Evolutionary conservation across 352 stramenopile species (phyloP), one percentile per base, ranked within the genome.

Genomic region (Globisporangium polare): DNA sequence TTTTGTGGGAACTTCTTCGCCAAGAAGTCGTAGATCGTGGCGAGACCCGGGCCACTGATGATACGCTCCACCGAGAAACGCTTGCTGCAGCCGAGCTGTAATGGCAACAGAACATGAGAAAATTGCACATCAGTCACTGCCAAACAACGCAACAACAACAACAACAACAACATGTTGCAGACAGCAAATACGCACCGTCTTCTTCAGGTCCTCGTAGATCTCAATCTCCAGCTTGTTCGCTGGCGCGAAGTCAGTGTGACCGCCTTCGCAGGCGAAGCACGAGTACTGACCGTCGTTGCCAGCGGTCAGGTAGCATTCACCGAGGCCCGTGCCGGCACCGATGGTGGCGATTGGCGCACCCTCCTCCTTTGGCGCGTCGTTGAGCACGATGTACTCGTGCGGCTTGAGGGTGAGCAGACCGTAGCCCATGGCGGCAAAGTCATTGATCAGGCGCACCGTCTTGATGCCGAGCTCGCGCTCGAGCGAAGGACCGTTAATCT

Each of bases 341-440:
- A 99, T 96, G 56, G 93, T 98, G 49, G 90, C 96, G 59, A 98
- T 99, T 20, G 96, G 95, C 37, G 83, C 90, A 10, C 77, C 70
- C 54, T 92, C 76, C 55, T 86, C 73, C 37, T 72, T 76, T 22
- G 78, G 62, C 26, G 73, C 84, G 49, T 94, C 83, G 66, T 97
- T 93, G n/a, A 93, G 80, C 37, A 95, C 68, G 59, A 96, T 92
- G 73, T 98, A 97, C 63, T 96, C 89, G 53, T 97, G 80, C 41
- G 86, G 73, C 72, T 97, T 89, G 26, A 99, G 75, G 58, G 96
- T 98, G 4, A 99, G 76, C 35, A 98, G 83, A 17, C 97, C 97
- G 75, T 99, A 99, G 47, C 97, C 97, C 73, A 98, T 97, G 29
- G 94, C 97, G 0, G 97, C 94, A 77, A 99, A 99, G 75, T 99